Conservation (phyloP, 441 rosid genomes). For the Populus trichocarpa region DNA sequence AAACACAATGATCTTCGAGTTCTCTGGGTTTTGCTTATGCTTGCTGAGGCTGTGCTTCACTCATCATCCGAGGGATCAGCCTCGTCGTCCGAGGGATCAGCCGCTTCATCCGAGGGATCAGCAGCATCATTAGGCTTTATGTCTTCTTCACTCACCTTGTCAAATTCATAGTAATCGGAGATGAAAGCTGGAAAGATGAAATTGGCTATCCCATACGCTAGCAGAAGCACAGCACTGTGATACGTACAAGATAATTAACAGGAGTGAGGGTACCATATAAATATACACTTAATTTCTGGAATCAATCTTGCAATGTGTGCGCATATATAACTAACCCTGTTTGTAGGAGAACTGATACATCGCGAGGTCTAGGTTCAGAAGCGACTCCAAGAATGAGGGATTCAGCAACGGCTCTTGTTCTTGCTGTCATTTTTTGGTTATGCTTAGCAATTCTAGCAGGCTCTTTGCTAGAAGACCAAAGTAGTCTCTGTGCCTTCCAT, state of each 20-base stretch:
- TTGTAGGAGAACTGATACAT: slow-evolving; percentile 31
- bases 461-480: background rate
- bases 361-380: slow-evolving; percentile 28
- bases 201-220: slow-evolving; percentile 27
- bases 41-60: background rate
- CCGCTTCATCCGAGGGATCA: background rate
- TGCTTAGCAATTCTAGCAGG: background rate
- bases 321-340: slow-evolving; percentile 27
- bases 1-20: too few species aligned
- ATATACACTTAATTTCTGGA: background rate
- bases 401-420: slow-evolving; percentile 12
- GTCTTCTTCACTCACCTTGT: slow-evolving; percentile 35
- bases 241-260: background rate
- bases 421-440: background rate
- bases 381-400: slow-evolving; percentile 14
- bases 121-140: slow-evolving; percentile 8
- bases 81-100: background rate
- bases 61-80: background rate
- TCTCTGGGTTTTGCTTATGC: background rate
- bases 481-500: background rate
- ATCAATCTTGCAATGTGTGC: background rate
- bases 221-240: slow-evolving; percentile 46
- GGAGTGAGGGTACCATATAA: background rate
- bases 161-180: slow-evolving; percentile 35
- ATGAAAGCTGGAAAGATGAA: slow-evolving; percentile 49